These are phyloP conservation scores for Reticulascus tulasneorum DNA, from an alignment of 2,329 filamentous ascomycete species.

Conservation along the genomic window DNA sequence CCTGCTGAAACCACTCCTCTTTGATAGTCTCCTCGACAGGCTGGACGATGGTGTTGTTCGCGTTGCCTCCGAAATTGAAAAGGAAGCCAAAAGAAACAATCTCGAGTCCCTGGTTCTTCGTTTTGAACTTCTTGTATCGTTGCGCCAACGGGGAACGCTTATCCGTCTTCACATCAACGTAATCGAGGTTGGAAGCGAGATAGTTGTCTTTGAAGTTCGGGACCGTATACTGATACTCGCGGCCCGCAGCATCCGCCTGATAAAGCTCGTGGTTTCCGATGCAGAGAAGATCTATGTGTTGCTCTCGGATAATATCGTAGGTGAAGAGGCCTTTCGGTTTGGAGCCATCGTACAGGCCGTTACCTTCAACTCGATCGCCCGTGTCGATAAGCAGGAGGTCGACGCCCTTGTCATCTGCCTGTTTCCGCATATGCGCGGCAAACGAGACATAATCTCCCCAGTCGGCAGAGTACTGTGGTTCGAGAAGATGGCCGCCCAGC, in stretches of 20 bases:
- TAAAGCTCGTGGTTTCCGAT: constrained; percentile 97
- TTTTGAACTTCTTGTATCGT: constrained; percentile 84
- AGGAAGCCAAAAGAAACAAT: constrained; percentile 91
- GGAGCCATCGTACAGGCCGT: constrained; percentile 89
- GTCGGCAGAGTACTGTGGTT: constrained; percentile 91
- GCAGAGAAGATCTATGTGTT: constrained; percentile 78
- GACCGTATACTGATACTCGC: constrained; percentile 76
- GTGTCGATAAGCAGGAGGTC: constrained; percentile 95
- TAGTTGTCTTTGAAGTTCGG: constrained; percentile 79
- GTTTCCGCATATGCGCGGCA: constrained; percentile 72
- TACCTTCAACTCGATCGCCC: constrained; percentile 89
- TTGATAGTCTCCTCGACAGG: constrained; percentile 75
- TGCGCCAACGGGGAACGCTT: constrained; percentile 72
- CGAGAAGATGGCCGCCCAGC: constrained; percentile 88
- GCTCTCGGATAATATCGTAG: constrained; percentile 80
- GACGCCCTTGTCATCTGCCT: constrained; percentile 71
- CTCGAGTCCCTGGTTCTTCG: constrained; percentile 79
- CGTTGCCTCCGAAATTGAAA: constrained; percentile 88
- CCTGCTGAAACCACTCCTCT: constrained; percentile 83
- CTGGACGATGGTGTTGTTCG: constrained; percentile 84
- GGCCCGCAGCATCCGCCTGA: constrained; percentile 68
- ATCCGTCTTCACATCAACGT: constrained; percentile 68
- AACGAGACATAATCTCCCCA: constrained; percentile 99
- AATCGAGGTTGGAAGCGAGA: constrained; percentile 89
- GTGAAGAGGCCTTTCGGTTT: constrained; percentile 83